These are phyloP conservation scores for Aspergillus pseudoviridinutans DNA, from an alignment of 2,329 filamentous ascomycete genomes.

Conservation along the genomic window DNA sequence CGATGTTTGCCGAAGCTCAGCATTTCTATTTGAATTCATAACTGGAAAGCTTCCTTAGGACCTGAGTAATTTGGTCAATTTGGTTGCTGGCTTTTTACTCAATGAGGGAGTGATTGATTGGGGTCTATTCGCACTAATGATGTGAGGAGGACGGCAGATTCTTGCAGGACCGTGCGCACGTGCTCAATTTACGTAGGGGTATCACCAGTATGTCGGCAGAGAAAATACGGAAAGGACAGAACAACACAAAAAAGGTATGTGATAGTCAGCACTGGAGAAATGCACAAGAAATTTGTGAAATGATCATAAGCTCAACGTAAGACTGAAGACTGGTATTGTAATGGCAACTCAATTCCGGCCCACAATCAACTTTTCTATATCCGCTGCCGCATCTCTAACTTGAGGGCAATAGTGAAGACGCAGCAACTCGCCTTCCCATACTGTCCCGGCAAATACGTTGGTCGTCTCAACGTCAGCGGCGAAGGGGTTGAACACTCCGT, in stretches of 20 bases:
- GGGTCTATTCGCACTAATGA: neutral
- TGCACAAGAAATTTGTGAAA: constrained; percentile 2
- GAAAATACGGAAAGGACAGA: neutral
- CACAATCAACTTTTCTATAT: constrained; percentile 63
- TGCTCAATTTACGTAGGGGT: neutral
- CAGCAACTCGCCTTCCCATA: constrained; percentile 91
- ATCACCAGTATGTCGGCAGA: neutral
- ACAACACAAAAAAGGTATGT: neutral
- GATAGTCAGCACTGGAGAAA: neutral
- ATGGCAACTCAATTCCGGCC: constrained; percentile 10
- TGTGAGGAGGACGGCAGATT: neutral
- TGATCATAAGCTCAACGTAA: constrained; percentile 9
- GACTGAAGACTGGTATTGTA: neutral
- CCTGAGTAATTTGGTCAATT: neutral
- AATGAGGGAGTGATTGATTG: neutral
- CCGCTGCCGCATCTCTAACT: constrained; percentile 69
- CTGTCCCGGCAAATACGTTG: constrained; percentile 84
- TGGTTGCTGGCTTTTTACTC: neutral
- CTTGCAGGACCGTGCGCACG: neutral
- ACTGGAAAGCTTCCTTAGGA: neutral
- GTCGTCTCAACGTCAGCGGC: constrained; percentile 73
- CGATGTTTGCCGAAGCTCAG: neutral
- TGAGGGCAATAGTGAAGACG: constrained; percentile 81
- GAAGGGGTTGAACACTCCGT: constrained; percentile 76
- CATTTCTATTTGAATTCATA: neutral